A percentile compares a stretch with the other conserved stretches of the same genome.
Conservation (phyloP, 441 rosid species). For the Arabidopsis hybrid region DNA sequence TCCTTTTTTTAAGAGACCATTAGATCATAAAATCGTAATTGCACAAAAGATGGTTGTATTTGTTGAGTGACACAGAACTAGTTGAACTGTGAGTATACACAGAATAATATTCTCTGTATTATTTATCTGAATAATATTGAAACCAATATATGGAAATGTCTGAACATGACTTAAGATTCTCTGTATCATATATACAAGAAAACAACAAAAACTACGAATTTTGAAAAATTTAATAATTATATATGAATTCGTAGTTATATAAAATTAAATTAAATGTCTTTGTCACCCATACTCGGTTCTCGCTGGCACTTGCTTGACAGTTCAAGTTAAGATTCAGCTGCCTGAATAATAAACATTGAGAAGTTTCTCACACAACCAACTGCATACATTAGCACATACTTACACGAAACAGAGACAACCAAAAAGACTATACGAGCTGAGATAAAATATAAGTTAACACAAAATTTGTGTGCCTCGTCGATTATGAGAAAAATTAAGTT, state of each 20-base stretch:
- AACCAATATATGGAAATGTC: not conserved
- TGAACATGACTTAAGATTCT: not conserved
- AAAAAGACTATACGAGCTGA: not conserved
- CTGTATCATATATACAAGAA: not conserved
- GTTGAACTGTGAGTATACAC: not conserved
- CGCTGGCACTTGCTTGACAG: conserved; percentile 33
- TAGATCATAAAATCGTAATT: not conserved
- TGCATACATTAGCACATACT: not conserved
- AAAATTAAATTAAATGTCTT: not conserved
- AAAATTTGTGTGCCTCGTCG: not conserved
- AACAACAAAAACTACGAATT: not conserved
- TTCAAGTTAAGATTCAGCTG: conserved; percentile 27
- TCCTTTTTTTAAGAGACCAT: not conserved
- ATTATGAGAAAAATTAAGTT: not conserved
- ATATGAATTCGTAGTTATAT: not conserved
- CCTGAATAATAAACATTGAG: not conserved
- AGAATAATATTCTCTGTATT: too few species aligned
- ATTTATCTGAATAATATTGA: not conserved
- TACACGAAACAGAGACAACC: not conserved
- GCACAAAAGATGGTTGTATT: not conserved
- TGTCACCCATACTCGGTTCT: conserved; percentile 11
- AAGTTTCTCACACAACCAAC: conserved; percentile 8
- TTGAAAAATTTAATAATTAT: not conserved
- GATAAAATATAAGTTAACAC: too few species aligned
- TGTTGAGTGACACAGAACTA: not conserved